Evolutionary conservation across 2,329 filamentous ascomycete genomes (phyloP), one percentile per base, ranked within the genome.

Genomic region (Hymenoscyphus occultus): DNA sequence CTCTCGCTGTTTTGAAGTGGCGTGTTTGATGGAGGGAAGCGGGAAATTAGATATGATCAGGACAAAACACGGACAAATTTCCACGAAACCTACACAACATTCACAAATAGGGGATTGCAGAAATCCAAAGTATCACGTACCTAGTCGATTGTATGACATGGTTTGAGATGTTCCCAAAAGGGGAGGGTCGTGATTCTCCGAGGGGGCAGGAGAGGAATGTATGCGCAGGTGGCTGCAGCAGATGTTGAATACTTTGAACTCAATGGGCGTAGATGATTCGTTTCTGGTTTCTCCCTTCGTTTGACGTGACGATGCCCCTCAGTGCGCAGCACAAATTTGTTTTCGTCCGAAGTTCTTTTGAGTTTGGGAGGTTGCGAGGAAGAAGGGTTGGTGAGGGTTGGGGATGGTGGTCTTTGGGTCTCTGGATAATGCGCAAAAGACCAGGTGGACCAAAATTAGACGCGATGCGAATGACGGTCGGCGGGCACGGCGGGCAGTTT

Each of bases 81-180:
- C 35, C 39, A 19, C 28, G 45, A 45, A 42, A 60, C 66, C 66
- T 64, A 64, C 62, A 63, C 61, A 48, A 61, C 40, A 42, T 40
- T 63, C 60, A 32, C 39, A 62, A 7, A 31, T 6, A 13, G 31
- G 45, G n/a, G n/a, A 3, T 32, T 60, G 60, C 61, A 62, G 62
- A 61, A 48, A 32, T 56, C 59, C 28, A 61, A 64, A 63, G 39
- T 64, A 61, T 54, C 62, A 86, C 86, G 80, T 83, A 86, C 89
- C 86, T 82, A 91, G 78, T 73, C 88, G 86, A 81, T 91, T 90
- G 81, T 92, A 92, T 76, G 87, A 85, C 87, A 91, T 90, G 67
- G 69, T 71, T 64, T 22, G 56, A 61, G 58, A 39, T 28, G 28
- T 6, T 54, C 51, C 58, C 16, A 56, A 32, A 45, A 9, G 54